Conservation (phyloP, 2,329 filamentous ascomycete genomes). For the Curvularia eragrostidis region DNA sequence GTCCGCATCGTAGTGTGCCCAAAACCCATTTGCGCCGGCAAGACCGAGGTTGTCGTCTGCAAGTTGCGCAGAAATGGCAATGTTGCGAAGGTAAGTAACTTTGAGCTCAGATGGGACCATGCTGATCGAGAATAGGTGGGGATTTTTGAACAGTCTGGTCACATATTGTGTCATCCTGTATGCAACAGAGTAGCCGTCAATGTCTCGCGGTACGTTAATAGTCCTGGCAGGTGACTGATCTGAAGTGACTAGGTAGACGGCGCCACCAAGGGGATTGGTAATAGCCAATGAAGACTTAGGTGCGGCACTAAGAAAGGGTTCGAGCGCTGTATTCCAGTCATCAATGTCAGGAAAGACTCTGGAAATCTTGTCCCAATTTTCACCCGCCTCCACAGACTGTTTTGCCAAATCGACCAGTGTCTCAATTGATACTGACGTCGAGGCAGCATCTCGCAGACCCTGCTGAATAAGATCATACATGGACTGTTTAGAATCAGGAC, state of each 20-base stretch:
- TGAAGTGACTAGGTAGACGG: constrained; percentile 66
- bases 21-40: constrained; percentile 61
- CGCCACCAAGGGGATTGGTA: constrained; percentile 74
- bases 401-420: constrained; percentile 63
- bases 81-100: constrained; percentile 53
- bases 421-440: constrained; percentile 57
- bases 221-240: constrained; percentile 25
- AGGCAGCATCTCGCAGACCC: constrained; percentile 56
- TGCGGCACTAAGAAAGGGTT: constrained; percentile 59
- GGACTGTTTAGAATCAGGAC: constrained; percentile 52
- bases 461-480: constrained; percentile 61
- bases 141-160: constrained; percentile 61
- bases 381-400: constrained; percentile 52
- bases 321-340: constrained; percentile 71
- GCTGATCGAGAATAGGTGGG: constrained; percentile 46
- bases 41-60: constrained; percentile 67
- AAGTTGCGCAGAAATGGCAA: constrained; percentile 63
- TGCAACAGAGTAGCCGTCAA: constrained; percentile 72
- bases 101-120: constrained; percentile 34
- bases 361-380: constrained; percentile 38
- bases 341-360: constrained; percentile 68
- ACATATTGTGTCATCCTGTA: constrained; percentile 78
- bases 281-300: constrained; percentile 73
- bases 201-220: constrained; percentile 63
- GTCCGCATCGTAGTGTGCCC: constrained; percentile 56